phyloP scores from a whole-genome alignment of 2,329 filamentous ascomycete genomes.

The Rhytidhysteron rufulum region DNA sequence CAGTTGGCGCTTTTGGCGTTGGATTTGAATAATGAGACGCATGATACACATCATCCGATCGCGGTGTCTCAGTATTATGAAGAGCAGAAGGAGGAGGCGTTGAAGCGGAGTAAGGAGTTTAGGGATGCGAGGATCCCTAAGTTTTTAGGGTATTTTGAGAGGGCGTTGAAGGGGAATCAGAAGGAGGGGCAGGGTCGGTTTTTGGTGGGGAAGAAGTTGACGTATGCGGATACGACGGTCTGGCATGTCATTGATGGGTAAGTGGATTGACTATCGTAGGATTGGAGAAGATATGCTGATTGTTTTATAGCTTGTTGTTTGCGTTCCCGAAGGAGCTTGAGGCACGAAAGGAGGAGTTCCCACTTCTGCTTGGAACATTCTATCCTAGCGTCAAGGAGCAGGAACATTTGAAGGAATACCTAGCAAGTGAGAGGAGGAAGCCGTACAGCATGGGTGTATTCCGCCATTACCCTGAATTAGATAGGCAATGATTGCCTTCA shows the following conservation, averaged over 20 bases:
- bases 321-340: slow-evolving; percentile 67
- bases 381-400: slow-evolving; percentile 61
- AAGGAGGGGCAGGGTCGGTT: slow-evolving; percentile 57
- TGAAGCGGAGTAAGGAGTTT: slow-evolving; percentile 56
- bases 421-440: slow-evolving; percentile 61
- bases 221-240: slow-evolving; percentile 69
- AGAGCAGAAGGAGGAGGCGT: slow-evolving; percentile 67
- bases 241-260: slow-evolving; percentile 60
- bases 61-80: slow-evolving; percentile 61
- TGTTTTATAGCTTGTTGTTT: slow-evolving; percentile 58
- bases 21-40: slow-evolving; percentile 68
- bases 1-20: slow-evolving; percentile 65
- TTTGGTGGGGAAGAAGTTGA: slow-evolving; percentile 62
- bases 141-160: slow-evolving; percentile 67
- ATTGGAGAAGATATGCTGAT: slow-evolving; percentile 31
- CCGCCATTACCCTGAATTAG: slow-evolving; percentile 69
- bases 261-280: slow-evolving; percentile 13
- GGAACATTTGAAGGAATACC: slow-evolving; percentile 64
- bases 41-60: slow-evolving; percentile 74
- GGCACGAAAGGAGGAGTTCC: slow-evolving; percentile 55
- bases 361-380: slow-evolving; percentile 57
- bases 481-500: slow-evolving; percentile 51
- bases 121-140: slow-evolving; percentile 64
- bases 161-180: slow-evolving; percentile 57
- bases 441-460: slow-evolving; percentile 65